phyloP scores from a whole-genome alignment of 2,329 filamentous ascomycete species.

The Aphanocladium album region DNA sequence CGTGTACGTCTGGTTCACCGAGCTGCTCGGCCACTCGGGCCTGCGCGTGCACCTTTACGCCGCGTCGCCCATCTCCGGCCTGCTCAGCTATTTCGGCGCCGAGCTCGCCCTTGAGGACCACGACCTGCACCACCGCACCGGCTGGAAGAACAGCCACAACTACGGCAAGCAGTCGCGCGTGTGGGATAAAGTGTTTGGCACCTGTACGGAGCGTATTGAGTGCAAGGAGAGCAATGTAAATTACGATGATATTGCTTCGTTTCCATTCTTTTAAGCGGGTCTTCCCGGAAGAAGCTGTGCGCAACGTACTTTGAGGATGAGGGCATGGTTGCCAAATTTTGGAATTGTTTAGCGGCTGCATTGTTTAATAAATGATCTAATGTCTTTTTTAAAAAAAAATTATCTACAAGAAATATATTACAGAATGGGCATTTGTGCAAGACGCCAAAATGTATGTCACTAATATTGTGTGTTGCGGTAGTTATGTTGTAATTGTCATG shows the following conservation, averaged over 20 bases:
- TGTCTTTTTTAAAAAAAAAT: no score
- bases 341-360: no score
- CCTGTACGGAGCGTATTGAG: neutral
- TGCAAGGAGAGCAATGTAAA: conserved; percentile 8
- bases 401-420: no score
- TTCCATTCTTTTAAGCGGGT: neutral
- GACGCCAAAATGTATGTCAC: no score
- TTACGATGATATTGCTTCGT: conserved; percentile 6
- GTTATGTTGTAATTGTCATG: no score
- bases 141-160: conserved; percentile 22
- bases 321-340: no score
- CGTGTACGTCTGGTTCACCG: conserved; percentile 36
- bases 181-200: conserved; percentile 5
- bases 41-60: conserved; percentile 31
- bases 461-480: no score
- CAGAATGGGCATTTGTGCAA: no score
- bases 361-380: no score
- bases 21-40: conserved; percentile 34
- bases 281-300: no score
- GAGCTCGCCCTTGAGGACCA: conserved; percentile 39
- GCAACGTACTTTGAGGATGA: no score
- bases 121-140: conserved; percentile 34
- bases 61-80: conserved; percentile 29
- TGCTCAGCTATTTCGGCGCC: conserved; percentile 26
- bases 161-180: conserved; percentile 11